These are phyloP conservation scores for Fusarium sp. DNA, from an alignment of 2,329 filamentous ascomycete species.

Conservation along the genomic window DNA sequence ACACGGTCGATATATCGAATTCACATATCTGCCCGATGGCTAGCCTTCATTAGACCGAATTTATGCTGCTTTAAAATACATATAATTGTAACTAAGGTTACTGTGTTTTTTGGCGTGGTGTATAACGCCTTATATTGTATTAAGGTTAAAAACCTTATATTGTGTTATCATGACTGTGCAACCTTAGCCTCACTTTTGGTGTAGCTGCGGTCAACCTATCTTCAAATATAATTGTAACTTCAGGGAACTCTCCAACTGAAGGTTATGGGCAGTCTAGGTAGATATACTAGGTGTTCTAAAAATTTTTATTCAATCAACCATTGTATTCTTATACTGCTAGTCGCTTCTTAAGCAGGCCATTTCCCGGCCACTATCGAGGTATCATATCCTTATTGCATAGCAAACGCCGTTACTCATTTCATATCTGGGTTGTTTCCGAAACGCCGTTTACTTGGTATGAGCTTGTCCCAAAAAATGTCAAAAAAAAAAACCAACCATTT, in stretches of 20 bases:
- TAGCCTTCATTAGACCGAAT: neutral
- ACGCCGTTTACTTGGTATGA: conserved; percentile 35
- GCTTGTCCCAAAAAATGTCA: conserved; percentile 1
- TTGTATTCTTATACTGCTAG: neutral
- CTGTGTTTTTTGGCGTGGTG: too few species aligned
- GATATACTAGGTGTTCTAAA: neutral
- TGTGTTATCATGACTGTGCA: too few species aligned
- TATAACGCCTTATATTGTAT: too few species aligned
- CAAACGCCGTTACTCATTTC: conserved; percentile 22
- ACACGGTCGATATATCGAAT: neutral
- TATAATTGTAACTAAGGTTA: neutral
- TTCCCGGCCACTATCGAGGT: conserved; percentile 19
- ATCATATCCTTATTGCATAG: conserved; percentile 27
- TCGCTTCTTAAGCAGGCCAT: conserved; percentile 13
- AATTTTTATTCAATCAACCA: neutral
- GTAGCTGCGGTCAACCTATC: too few species aligned
- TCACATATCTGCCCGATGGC: too few species aligned
- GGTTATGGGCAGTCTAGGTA: neutral
- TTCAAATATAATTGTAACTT: neutral
- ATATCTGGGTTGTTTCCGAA: conserved; percentile 11
- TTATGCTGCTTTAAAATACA: neutral
- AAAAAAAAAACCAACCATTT: conserved; percentile 18
- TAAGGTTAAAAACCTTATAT: too few species aligned
- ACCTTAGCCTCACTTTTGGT: too few species aligned
- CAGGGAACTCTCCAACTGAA: neutral